A percentile compares a stretch with the other conserved stretches of the same genome.
Conservation (phyloP, 83 land plant genomes). For the Thuja plicata region DNA sequence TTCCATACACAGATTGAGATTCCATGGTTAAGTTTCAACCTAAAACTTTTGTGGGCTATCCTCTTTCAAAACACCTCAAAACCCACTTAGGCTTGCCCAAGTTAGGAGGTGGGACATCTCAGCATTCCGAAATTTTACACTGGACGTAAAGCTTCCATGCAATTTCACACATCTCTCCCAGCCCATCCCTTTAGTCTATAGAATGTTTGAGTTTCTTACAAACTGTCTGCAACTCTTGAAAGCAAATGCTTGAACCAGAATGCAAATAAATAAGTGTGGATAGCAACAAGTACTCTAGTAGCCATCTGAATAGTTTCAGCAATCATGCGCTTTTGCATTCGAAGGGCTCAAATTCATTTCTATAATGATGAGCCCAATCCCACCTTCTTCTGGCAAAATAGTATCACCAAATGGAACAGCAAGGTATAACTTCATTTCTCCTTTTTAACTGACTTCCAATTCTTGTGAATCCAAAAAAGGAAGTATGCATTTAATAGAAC, state of each 20-base stretch:
- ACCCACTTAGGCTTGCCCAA: not conserved
- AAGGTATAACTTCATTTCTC: not conserved
- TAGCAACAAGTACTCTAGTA: not conserved
- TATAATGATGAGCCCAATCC: not conserved
- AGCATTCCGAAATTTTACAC: not conserved
- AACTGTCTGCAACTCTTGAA: not conserved
- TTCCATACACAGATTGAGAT: not conserved
- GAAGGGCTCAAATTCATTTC: not conserved
- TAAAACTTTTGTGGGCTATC: not conserved
- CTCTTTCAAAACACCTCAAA: not conserved
- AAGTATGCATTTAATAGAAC: not conserved
- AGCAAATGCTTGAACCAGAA: not conserved
- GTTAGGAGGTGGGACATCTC: not conserved
- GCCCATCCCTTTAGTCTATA: not conserved
- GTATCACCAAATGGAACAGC: not conserved
- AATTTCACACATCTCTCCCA: not conserved
- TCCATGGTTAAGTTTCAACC: not conserved
- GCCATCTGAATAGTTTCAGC: not conserved
- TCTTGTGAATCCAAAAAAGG: not conserved
- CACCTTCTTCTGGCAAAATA: not conserved
- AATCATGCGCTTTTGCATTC: not conserved
- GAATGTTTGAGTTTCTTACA: not conserved
- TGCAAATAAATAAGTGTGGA: not conserved
- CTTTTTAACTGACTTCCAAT: not conserved
- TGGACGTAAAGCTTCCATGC: not conserved